Evolutionary conservation across 1,284 basidiomycete genomes (phyloP).

Genomic region (Porogramme epimiltina): DNA sequence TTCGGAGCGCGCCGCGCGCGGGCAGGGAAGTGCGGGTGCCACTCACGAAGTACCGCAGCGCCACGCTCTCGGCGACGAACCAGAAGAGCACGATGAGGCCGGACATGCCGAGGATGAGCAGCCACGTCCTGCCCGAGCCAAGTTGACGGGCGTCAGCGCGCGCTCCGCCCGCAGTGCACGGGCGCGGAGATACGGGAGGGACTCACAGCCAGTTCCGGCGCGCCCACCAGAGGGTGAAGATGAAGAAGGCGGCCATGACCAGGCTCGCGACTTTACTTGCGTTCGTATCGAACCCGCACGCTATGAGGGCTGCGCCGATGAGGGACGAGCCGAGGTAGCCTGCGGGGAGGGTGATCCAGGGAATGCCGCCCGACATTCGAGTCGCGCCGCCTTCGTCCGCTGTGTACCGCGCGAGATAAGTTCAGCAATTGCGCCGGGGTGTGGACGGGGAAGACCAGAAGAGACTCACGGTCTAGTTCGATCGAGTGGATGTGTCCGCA

Average conservation of each 20-base stretch:
- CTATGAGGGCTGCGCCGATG: slow-evolving; percentile 88
- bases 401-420: slow-evolving; percentile 28
- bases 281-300: slow-evolving; percentile 92
- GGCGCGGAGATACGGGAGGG: too few species aligned
- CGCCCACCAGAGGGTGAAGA: slow-evolving; percentile 94
- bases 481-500: slow-evolving; percentile 91
- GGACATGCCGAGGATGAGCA: slow-evolving; percentile 74
- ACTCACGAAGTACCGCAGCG: slow-evolving; percentile 72
- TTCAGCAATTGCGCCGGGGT: background rate
- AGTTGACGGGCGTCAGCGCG: background rate
- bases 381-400: slow-evolving; percentile 94
- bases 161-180: background rate
- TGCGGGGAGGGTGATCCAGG: slow-evolving; percentile 84
- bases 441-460: background rate
- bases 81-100: slow-evolving; percentile 80
- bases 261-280: slow-evolving; percentile 90
- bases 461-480: slow-evolving; percentile 73
- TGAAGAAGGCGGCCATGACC: slow-evolving; percentile 82
- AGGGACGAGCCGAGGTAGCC: slow-evolving; percentile 92
- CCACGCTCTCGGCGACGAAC: slow-evolving; percentile 77
- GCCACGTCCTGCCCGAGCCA: slow-evolving; percentile 58
- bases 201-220: slow-evolving; percentile 73
- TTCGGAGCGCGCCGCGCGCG: background rate
- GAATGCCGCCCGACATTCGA: slow-evolving; percentile 90
- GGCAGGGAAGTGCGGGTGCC: slow-evolving; percentile 5